Percentiles rank a stretch among this genome's conserved stretches.
These are phyloP conservation scores for Graphilbum sp. DNA, from an alignment of 2,329 filamentous ascomycete species.

Conservation along the genomic window DNA sequence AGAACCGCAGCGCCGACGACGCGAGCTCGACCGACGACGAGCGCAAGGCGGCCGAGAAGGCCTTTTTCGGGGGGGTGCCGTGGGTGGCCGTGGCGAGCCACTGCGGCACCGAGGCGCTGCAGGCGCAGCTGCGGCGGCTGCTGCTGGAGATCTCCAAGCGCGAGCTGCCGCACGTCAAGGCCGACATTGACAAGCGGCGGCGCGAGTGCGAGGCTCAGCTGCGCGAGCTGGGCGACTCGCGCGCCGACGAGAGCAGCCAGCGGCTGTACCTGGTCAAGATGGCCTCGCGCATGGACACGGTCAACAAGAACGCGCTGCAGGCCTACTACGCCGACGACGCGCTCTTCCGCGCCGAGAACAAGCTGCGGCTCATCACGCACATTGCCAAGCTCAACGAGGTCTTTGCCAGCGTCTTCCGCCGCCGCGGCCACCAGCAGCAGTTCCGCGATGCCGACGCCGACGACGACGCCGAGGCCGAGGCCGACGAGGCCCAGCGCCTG, in stretches of 20 bases:
- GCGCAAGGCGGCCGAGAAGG: constrained; percentile 17
- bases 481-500: too few relatives aligned
- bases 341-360: constrained; percentile 13
- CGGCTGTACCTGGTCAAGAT: constrained; percentile 19
- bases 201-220: constrained; percentile 7
- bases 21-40: constrained; percentile 14
- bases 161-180: constrained; percentile 20
- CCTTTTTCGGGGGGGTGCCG: constrained; percentile 20
- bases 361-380: constrained; percentile 20
- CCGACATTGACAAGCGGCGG: constrained; percentile 13
- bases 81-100: constrained; percentile 18
- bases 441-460: constrained; percentile 1
- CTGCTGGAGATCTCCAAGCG: constrained; percentile 23
- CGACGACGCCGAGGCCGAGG: too few relatives aligned
- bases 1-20: constrained; percentile 30
- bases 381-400: constrained; percentile 21
- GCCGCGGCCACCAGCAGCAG: constrained; percentile 14
- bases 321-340: constrained; percentile 18
- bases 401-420: constrained; percentile 16
- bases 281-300: constrained; percentile 14
- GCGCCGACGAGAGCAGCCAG: constrained; percentile 16
- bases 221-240: constrained; percentile 15
- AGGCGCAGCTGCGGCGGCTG: constrained; percentile 18
- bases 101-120: constrained; percentile 20
- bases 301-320: constrained; percentile 17